A percentile compares a stretch with the other conserved stretches of the same genome.
Evolutionary conservation across 805 yeast species (phyloP).

Genomic region (Citeromyces nyonsensis): DNA sequence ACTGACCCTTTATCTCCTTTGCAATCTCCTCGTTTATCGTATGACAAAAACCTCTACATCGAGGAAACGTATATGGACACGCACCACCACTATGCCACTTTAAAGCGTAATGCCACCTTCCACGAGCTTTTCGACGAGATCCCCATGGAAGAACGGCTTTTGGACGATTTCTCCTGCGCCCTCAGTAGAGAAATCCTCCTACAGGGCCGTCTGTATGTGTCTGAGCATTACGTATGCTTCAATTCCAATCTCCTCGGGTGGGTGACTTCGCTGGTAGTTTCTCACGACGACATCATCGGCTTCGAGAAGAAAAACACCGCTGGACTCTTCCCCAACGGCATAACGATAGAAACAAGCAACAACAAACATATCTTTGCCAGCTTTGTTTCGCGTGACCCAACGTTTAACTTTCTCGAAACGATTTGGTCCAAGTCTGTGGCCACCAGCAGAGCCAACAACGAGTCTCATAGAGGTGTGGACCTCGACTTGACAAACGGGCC

Average conservation of each 20-base stretch:
- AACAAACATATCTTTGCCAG: slow-evolving; percentile 74
- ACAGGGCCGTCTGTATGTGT: slow-evolving; percentile 77
- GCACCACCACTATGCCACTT: slow-evolving; percentile 45
- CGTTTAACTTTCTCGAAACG: slow-evolving; percentile 52
- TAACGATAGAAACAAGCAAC: slow-evolving; percentile 42
- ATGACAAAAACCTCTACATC: slow-evolving; percentile 30
- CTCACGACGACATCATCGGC: slow-evolving; percentile 51
- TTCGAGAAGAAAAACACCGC: slow-evolving; percentile 79
- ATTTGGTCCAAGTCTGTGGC: slow-evolving; percentile 43
- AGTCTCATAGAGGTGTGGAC: slow-evolving; percentile 8
- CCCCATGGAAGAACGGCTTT: slow-evolving; percentile 51
- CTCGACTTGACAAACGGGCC: slow-evolving; percentile 6
- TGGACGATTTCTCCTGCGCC: slow-evolving; percentile 88
- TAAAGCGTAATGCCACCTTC: slow-evolving; percentile 55
- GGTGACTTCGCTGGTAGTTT: slow-evolving; percentile 69
- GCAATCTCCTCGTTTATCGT: slow-evolving; percentile 5
- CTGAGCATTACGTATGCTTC: slow-evolving; percentile 71
- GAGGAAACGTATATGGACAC: slow-evolving; percentile 47
- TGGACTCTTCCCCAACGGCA: slow-evolving; percentile 85
- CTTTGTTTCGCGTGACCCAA: slow-evolving; percentile 67
- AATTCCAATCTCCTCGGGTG: slow-evolving; percentile 80
- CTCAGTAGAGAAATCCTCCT: slow-evolving; percentile 70
- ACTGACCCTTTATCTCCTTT: slow-evolving; percentile 1
- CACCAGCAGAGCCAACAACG: slow-evolving; percentile 12
- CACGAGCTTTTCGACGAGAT: slow-evolving; percentile 59